These are phyloP conservation scores for Cadophora luteo-olivacea DNA, from an alignment of 2,329 filamentous ascomycete genomes.

Conservation along the genomic window DNA sequence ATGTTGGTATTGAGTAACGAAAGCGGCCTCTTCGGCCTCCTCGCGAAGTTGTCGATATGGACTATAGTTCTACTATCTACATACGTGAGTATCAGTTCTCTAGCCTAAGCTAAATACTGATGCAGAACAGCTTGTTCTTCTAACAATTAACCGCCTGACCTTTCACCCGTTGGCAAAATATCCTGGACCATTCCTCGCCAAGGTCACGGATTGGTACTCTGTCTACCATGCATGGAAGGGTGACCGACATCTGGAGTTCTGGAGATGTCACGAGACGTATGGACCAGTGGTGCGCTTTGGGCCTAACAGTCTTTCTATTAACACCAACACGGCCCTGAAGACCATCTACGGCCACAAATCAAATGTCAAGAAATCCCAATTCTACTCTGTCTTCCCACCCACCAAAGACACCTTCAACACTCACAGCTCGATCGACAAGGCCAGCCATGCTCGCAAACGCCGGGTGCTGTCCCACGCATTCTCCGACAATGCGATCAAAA, in stretches of 20 bases:
- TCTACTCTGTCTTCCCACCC: conserved; percentile 76
- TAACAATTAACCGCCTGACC: conserved; percentile 60
- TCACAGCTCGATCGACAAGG: conserved; percentile 74
- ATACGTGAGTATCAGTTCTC: conserved; percentile 6
- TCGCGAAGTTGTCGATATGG: neutral
- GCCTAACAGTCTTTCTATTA: conserved; percentile 79
- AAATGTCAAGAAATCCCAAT: conserved; percentile 72
- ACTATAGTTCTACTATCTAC: neutral
- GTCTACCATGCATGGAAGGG: conserved; percentile 79
- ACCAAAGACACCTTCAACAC: conserved; percentile 70
- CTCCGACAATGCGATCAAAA: conserved; percentile 43
- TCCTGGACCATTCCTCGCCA: conserved; percentile 68
- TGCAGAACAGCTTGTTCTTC: conserved; percentile 10
- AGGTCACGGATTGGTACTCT: conserved; percentile 68
- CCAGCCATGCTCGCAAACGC: conserved; percentile 72
- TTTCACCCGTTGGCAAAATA: conserved; percentile 71
- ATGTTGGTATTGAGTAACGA: conserved; percentile 18
- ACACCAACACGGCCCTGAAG: conserved; percentile 71
- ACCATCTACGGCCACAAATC: conserved; percentile 69
- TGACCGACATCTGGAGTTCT: conserved; percentile 76
- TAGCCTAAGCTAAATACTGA: neutral
- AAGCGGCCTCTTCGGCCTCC: neutral
- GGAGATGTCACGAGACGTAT: conserved; percentile 73
- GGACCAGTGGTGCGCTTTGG: conserved; percentile 78
- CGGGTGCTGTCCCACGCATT: conserved; percentile 71